Conservation (phyloP, 2,329 filamentous ascomycete genomes). For the Pseudocercospora eumusae region DNA sequence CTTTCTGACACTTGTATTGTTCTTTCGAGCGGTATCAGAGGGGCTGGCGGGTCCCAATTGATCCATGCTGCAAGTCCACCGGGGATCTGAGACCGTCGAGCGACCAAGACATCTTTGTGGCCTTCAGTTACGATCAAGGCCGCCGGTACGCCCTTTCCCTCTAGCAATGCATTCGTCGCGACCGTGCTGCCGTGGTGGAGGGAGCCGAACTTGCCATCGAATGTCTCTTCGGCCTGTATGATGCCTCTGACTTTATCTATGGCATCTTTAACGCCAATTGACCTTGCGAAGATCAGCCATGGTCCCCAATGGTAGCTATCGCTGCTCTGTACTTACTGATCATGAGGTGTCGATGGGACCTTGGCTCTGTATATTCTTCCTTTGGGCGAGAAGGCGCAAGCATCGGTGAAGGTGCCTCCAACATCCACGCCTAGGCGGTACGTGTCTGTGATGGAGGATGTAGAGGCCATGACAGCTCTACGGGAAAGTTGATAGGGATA, state of each 20-base stretch:
- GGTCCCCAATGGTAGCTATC: neutral
- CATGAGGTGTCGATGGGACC: slow-evolving; percentile 33
- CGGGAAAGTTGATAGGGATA: neutral
- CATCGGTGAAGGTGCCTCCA: slow-evolving; percentile 34
- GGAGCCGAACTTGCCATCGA: slow-evolving; percentile 33
- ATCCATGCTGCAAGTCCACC: slow-evolving; percentile 35
- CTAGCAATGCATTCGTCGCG: slow-evolving; percentile 33
- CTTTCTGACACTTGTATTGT: slow-evolving; percentile 32
- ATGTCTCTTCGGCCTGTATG: slow-evolving; percentile 31
- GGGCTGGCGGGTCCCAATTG: slow-evolving; percentile 32
- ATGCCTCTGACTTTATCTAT: slow-evolving; percentile 32
- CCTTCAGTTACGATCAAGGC: slow-evolving; percentile 34
- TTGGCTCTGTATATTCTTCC: slow-evolving; percentile 33
- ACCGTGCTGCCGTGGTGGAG: slow-evolving; percentile 34
- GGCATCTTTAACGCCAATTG: slow-evolving; percentile 33
- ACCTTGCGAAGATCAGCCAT: slow-evolving; percentile 7
- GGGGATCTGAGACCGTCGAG: slow-evolving; percentile 32
- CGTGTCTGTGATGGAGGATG: slow-evolving; percentile 21
- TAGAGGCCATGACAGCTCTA: slow-evolving; percentile 18
- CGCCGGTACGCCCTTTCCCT: slow-evolving; percentile 34
- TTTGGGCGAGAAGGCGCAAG: slow-evolving; percentile 32
- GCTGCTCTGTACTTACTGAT: slow-evolving; percentile 20
- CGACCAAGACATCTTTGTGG: slow-evolving; percentile 35
- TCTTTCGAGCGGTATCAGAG: slow-evolving; percentile 33
- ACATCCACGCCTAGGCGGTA: slow-evolving; percentile 34